Evolutionary conservation across 208 protist genomes (phyloP).

Genomic region (Trypanosoma congolense): DNA sequence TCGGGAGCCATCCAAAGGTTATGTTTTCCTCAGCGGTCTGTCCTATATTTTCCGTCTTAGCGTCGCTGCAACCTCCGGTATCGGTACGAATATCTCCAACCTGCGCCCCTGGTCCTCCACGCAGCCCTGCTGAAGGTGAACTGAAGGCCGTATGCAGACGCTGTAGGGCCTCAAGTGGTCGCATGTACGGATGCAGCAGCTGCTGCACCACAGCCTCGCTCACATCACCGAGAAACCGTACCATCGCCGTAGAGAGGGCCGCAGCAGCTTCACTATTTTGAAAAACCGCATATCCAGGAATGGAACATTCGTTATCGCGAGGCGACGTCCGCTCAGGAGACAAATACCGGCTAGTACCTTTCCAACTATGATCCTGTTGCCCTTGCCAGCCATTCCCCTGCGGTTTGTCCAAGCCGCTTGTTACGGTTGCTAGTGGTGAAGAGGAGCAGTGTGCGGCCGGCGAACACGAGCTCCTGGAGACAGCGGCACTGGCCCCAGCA

Average conservation of each 20-base stretch:
- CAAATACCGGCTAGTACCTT: background rate
- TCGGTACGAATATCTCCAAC: background rate
- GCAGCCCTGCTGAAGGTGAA: background rate
- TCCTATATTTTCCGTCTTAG: background rate
- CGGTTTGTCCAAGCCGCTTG: background rate
- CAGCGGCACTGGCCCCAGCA: too few relatives aligned
- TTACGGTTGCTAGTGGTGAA: background rate
- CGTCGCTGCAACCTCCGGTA: background rate
- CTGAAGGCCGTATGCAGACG: background rate
- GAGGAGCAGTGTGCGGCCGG: background rate
- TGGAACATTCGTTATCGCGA: slow-evolving; percentile 4
- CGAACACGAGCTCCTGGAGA: too few relatives aligned
- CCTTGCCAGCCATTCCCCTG: background rate
- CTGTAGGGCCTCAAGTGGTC: slow-evolving; percentile 8
- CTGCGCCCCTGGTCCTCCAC: background rate
- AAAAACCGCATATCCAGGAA: background rate
- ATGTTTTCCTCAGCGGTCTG: background rate
- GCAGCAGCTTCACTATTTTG: slow-evolving; percentile 1
- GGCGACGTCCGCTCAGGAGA: slow-evolving; percentile 11
- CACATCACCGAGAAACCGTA: slow-evolving; percentile 16
- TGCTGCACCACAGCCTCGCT: slow-evolving; percentile 13
- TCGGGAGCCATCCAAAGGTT: background rate
- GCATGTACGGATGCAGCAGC: slow-evolving; percentile 7
- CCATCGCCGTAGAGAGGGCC: slow-evolving; percentile 11
- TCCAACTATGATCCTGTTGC: background rate